Evolutionary conservation across 2,329 filamentous ascomycete species (phyloP).

Genomic region (Epichloe uncinata): DNA sequence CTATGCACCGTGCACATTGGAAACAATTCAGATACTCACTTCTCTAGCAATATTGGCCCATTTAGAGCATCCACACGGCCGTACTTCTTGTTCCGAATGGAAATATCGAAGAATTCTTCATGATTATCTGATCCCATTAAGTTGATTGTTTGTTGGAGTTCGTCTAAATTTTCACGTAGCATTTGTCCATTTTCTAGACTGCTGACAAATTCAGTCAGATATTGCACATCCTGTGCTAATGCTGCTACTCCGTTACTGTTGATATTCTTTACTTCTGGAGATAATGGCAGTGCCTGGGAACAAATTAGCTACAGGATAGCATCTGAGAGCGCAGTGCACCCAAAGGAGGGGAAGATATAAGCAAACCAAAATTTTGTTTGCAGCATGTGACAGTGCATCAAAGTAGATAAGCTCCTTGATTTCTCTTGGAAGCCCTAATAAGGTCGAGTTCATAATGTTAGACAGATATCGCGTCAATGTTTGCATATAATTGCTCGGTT

Average conservation of each 20-base stretch:
- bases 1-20: neutral
- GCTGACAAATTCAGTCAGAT: conserved; percentile 76
- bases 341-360: neutral
- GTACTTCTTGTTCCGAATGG: conserved; percentile 83
- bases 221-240: conserved; percentile 69
- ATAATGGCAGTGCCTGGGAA: conserved; percentile 58
- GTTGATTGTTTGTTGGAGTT: conserved; percentile 82
- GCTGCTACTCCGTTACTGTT: conserved; percentile 75
- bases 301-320: conserved; percentile 7
- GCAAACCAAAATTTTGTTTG: conserved; percentile 63
- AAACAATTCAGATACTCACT: conserved; percentile 40
- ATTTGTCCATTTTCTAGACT: conserved; percentile 75
- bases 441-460: conserved; percentile 92
- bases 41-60: conserved; percentile 81
- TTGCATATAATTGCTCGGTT: conserved; percentile 89
- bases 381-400: conserved; percentile 83
- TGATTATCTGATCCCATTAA: conserved; percentile 79
- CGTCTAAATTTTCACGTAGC: conserved; percentile 77
- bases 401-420: conserved; percentile 98
- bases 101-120: conserved; percentile 95
- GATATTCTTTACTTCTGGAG: conserved; percentile 68
- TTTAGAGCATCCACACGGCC: conserved; percentile 84
- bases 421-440: conserved; percentile 82
- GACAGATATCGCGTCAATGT: conserved; percentile 84
- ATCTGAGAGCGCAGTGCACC: no score